A percentile compares a stretch with the other conserved stretches of the same genome.
phyloP scores from a whole-genome alignment of 83 land plant species.

The Thuja plicata region DNA sequence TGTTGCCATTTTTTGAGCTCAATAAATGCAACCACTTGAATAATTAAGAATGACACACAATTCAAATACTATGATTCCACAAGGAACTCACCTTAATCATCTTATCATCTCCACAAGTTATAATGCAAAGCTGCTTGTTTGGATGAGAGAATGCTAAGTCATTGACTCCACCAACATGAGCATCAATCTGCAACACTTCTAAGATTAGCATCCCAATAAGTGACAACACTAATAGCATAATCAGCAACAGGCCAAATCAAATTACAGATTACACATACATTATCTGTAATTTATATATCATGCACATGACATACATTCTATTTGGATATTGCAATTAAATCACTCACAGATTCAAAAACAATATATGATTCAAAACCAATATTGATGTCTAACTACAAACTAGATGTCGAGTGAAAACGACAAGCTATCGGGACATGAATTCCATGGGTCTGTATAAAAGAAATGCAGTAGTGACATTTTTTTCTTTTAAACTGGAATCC shows the following conservation, averaged over 20 bases:
- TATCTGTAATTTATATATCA: too few species aligned
- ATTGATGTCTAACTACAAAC: background rate
- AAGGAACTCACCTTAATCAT: constrained; percentile 43
- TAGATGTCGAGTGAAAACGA: background rate
- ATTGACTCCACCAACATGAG: constrained; percentile 70
- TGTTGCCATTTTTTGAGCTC: constrained; percentile 9
- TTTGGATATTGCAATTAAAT: background rate
- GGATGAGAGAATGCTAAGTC: constrained; percentile 70
- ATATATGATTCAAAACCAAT: too few species aligned
- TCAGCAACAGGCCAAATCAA: background rate
- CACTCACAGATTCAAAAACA: background rate
- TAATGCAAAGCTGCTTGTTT: constrained; percentile 57
- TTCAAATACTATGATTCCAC: background rate
- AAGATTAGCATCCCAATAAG: background rate
- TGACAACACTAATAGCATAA: background rate
- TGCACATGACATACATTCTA: background rate
- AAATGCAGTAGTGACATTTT: background rate
- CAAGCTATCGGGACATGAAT: background rate
- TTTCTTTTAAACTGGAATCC: background rate
- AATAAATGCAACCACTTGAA: background rate
- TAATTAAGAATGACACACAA: background rate
- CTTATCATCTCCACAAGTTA: constrained; percentile 76
- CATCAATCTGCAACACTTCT: constrained; percentile 68
- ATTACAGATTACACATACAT: background rate
- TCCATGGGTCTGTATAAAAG: background rate